phyloP scores from a whole-genome alignment of 495 filamentous ascomycete species.

The Evernia prunastri region DNA sequence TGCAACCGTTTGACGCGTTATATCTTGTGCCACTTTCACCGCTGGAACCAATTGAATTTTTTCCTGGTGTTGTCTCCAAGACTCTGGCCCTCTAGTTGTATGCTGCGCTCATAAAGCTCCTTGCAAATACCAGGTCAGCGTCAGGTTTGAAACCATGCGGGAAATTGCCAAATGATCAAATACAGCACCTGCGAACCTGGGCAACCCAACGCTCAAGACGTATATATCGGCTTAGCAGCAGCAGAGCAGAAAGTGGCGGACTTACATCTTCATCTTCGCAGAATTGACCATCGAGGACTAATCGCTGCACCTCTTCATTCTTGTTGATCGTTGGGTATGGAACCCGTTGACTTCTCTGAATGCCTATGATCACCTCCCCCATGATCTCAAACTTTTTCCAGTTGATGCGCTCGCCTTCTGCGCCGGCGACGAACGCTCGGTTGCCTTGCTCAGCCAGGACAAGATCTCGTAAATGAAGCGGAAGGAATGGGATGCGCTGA shows the following conservation, averaged over 20 bases:
- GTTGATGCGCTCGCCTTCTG: slow-evolving; percentile 70
- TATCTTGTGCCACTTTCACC: slow-evolving; percentile 11
- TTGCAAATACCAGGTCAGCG: slow-evolving; percentile 2
- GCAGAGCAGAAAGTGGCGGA: background rate
- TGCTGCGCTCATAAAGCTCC: slow-evolving; percentile 29
- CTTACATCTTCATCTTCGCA: slow-evolving; percentile 47
- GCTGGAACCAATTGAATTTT: slow-evolving; percentile 27
- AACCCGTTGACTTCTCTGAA: slow-evolving; percentile 82
- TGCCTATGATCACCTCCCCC: slow-evolving; percentile 80
- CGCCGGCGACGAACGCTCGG: slow-evolving; percentile 70
- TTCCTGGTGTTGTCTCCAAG: slow-evolving; percentile 20
- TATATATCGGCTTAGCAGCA: background rate
- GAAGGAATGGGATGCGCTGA: slow-evolving; percentile 88
- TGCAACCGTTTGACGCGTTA: background rate
- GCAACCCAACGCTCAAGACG: background rate
- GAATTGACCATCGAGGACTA: slow-evolving; percentile 64
- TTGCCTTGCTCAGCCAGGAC: slow-evolving; percentile 91
- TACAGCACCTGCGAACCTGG: background rate
- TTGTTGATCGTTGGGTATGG: slow-evolving; percentile 66
- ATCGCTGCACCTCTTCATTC: slow-evolving; percentile 58
- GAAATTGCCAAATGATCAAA: background rate
- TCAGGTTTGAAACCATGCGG: background rate
- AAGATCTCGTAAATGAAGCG: slow-evolving; percentile 82
- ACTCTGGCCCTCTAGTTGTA: slow-evolving; percentile 23
- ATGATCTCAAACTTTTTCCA: slow-evolving; percentile 99